Evolutionary conservation across 2,329 filamentous ascomycete genomes (phyloP).

Genomic region (Scorias spongiosa): DNA sequence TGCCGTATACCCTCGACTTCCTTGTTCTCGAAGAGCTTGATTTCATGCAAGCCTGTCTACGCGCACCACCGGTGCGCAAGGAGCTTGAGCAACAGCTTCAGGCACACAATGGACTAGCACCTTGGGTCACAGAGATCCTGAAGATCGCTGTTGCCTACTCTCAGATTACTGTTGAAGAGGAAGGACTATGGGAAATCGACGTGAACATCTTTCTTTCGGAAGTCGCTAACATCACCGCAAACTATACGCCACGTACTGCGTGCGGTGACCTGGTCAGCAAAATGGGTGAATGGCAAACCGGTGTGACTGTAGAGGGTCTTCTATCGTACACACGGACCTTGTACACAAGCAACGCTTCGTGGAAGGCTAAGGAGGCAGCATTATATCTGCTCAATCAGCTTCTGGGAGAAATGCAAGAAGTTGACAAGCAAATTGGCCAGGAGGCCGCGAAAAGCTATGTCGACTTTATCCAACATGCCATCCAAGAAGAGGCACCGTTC

Average conservation of each 20-base stretch:
- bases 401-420: slow-evolving; percentile 67
- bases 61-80: slow-evolving; percentile 73
- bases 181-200: slow-evolving; percentile 92
- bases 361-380: slow-evolving; percentile 62
- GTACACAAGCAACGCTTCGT: slow-evolving; percentile 43
- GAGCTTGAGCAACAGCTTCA: slow-evolving; percentile 72
- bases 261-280: slow-evolving; percentile 88
- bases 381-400: slow-evolving; percentile 77
- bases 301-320: slow-evolving; percentile 61
- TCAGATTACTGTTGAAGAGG: slow-evolving; percentile 82
- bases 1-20: slow-evolving; percentile 93
- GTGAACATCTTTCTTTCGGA: slow-evolving; percentile 91
- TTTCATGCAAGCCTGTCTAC: slow-evolving; percentile 80
- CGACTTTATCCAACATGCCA: slow-evolving; percentile 64
- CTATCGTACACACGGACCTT: slow-evolving; percentile 61
- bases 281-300: slow-evolving; percentile 74
- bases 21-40: slow-evolving; percentile 88
- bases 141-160: slow-evolving; percentile 72
- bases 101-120: slow-evolving; percentile 41
- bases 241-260: slow-evolving; percentile 88
- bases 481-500: slow-evolving; percentile 57
- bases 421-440: slow-evolving; percentile 52
- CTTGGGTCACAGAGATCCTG: slow-evolving; percentile 81
- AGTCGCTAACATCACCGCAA: slow-evolving; percentile 85
- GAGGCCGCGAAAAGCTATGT: slow-evolving; percentile 60